Conservation (phyloP, 257 asterid species). For the Anisodus acutangulus region DNA sequence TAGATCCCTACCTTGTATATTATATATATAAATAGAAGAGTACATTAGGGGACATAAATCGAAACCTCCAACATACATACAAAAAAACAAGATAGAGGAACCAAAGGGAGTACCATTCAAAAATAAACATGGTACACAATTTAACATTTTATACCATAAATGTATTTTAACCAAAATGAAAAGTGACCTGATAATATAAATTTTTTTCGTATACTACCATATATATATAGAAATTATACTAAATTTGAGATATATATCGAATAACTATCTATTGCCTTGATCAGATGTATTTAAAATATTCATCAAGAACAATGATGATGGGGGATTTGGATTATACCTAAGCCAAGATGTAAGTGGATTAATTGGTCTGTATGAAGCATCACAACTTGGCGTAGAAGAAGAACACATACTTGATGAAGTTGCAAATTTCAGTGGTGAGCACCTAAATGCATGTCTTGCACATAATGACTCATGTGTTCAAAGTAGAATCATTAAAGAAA, state of each 20-base stretch:
- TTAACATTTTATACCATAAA: no score
- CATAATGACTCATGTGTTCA: not conserved
- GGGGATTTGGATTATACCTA: slow-evolving; percentile 34
- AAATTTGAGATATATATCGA: not conserved
- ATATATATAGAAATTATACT: not conserved
- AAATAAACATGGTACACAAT: no score
- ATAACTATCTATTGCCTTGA: not conserved
- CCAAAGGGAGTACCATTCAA: no score
- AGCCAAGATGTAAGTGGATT: slow-evolving; percentile 39
- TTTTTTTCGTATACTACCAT: not conserved
- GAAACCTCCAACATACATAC: no score
- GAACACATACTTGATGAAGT: slow-evolving; percentile 58
- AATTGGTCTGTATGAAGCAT: slow-evolving; percentile 54
- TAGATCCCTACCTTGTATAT: no score
- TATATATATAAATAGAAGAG: no score
- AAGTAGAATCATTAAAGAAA: slow-evolving; percentile 29
- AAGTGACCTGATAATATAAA: not conserved
- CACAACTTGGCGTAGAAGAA: slow-evolving; percentile 51
- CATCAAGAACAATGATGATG: slow-evolving; percentile 40
- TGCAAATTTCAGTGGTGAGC: slow-evolving; percentile 37
- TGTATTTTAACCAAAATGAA: no score
- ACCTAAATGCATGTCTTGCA: slow-evolving; percentile 16
- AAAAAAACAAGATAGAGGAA: no score
- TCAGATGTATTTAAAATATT: slow-evolving; percentile 49
- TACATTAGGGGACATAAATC: no score